Evolutionary conservation across 2,329 filamentous ascomycete species (phyloP).

Genomic region (Tolypocladium album): DNA sequence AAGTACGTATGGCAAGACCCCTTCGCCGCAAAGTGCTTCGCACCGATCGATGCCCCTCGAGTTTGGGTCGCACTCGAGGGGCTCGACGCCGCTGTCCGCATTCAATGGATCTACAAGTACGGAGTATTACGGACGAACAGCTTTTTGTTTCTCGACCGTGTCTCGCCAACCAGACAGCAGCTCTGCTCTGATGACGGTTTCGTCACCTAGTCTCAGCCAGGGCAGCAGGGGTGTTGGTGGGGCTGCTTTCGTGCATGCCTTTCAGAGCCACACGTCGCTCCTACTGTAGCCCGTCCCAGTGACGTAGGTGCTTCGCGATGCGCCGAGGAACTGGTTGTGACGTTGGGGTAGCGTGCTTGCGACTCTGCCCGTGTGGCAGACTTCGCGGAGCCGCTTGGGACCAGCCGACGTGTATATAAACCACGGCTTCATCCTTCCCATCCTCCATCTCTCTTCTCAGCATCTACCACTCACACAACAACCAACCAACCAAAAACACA

Average conservation of each 20-base stretch:
- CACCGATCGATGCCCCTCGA: background rate
- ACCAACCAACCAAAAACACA: too few relatives aligned
- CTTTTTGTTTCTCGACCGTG: background rate
- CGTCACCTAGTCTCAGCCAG: background rate
- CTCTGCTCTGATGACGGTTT: background rate
- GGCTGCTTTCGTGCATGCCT: background rate
- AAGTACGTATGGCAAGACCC: too few relatives aligned
- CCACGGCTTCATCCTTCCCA: background rate
- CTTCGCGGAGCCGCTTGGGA: background rate
- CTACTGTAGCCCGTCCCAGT: background rate
- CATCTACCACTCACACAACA: background rate
- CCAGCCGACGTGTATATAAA: slow-evolving; percentile 6
- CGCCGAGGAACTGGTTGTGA: background rate
- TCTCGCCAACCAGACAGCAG: background rate
- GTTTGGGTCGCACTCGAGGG: too few relatives aligned
- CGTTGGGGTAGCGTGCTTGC: background rate
- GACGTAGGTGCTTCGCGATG: background rate
- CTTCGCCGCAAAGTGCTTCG: too few relatives aligned
- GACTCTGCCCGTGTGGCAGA: background rate
- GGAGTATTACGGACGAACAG: too few relatives aligned
- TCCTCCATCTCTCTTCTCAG: background rate
- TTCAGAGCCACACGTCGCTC: too few relatives aligned
- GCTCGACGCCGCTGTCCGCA: too few relatives aligned
- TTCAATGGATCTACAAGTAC: too few relatives aligned
- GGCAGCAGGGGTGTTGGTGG: background rate